Conservation (phyloP, 2,329 filamentous ascomycete species). For the Phaeosphaeriaceae sp. region DNA sequence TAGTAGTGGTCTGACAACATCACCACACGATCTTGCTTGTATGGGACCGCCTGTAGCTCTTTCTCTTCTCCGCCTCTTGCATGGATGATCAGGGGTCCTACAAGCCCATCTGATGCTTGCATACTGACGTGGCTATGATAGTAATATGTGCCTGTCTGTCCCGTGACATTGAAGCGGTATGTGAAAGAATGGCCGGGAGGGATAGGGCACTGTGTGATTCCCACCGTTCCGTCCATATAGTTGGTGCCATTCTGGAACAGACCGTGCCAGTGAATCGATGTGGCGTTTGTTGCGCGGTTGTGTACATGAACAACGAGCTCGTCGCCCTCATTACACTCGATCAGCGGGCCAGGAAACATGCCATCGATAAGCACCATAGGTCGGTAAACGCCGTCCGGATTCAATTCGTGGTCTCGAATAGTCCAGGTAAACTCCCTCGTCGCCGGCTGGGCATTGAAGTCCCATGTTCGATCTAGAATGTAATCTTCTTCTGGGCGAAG, state of each 20-base stretch:
- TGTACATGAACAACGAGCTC: slow-evolving; percentile 70
- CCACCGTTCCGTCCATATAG: slow-evolving; percentile 64
- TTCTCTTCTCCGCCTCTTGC: slow-evolving; percentile 51
- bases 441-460: slow-evolving; percentile 57
- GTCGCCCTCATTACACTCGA: slow-evolving; percentile 66
- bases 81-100: slow-evolving; percentile 47
- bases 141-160: slow-evolving; percentile 44
- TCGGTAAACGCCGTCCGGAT: slow-evolving; percentile 61
- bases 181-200: slow-evolving; percentile 53
- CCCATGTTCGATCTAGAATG: slow-evolving; percentile 64
- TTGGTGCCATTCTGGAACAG: slow-evolving; percentile 58
- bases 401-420: slow-evolving; percentile 63
- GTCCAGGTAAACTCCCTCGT: slow-evolving; percentile 67
- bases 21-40: slow-evolving; percentile 64
- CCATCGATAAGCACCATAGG: slow-evolving; percentile 52
- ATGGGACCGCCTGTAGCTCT: slow-evolving; percentile 48
- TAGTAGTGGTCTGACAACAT: slow-evolving; percentile 75
- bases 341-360: slow-evolving; percentile 49
- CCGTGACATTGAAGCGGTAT: slow-evolving; percentile 45
- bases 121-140: slow-evolving; percentile 49
- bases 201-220: slow-evolving; percentile 62
- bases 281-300: slow-evolving; percentile 62
- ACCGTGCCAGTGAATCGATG: slow-evolving; percentile 69
- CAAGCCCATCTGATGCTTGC: slow-evolving; percentile 52
- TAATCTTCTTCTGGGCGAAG: slow-evolving; percentile 49